Evolutionary conservation across 192 early-diverging fungal species (phyloP), one percentile per base, ranked within the genome.

Genomic region (Pecoramyces ruminantium): DNA sequence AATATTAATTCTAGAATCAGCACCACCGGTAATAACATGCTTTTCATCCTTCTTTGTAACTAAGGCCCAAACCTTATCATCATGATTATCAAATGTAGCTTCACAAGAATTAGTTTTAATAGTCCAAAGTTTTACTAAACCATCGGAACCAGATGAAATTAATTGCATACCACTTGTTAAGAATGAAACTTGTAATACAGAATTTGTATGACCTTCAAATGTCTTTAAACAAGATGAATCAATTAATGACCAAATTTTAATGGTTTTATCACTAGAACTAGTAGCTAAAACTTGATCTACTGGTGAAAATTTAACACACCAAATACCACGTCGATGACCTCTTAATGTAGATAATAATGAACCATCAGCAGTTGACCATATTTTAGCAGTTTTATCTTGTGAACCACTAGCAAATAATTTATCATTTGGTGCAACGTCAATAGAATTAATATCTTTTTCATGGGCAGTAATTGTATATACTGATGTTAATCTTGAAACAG

Each of bases 181-280:
- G 83, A 98, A 99, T 30, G 88, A 87, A 11, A 94, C 88, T 82
- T 92, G 91, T 27, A 99, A 89, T 16, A 98, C 96, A 8, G 95
- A 94, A 86, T 96, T 98, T n/a, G 96, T 93, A 83, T 99, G 98
- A 0, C 98, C 97, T 82, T 99, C 97, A 84, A 99, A 93, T 0
- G 97, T 98, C 88, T 93, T 94, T 17, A 97, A 85, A 87, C 97
- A 99, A 25, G 90, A 85, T 81, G 91, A 94, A 79, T 98, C 96
- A 21, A 88, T 91, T 29, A 98, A 85, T 78, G 92, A 93, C 98
- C 98, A 99, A 79, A 99, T 88, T 86, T 95, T 95, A 82, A 98
- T 90, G 3, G 94, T 97, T 85, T 95, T 94, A 84, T 99, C 98
- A 79, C 93, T 92, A 0, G 96, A 98, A 29, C 92, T 90, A 0